These are phyloP conservation scores for Emergomyces orientalis DNA, from an alignment of 2,329 filamentous ascomycete genomes.

Conservation along the genomic window DNA sequence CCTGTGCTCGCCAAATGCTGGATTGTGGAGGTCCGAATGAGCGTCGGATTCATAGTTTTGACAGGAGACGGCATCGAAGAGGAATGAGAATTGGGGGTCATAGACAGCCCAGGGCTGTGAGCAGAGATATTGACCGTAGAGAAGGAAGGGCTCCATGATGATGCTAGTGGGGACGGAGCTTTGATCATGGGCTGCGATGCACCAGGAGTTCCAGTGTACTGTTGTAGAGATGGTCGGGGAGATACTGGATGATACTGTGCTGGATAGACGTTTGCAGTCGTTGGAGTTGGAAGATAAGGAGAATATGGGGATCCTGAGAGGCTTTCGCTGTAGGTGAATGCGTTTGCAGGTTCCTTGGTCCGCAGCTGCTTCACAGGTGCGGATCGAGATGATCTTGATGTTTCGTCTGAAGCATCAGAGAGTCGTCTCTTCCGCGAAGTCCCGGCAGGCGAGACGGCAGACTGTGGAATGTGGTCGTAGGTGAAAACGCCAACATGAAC, in stretches of 20 bases:
- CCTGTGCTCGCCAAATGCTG: conserved; percentile 39
- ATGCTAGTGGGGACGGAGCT: conserved; percentile 41
- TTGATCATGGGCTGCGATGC: conserved; percentile 38
- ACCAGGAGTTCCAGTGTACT: conserved; percentile 34
- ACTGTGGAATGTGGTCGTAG: conserved; percentile 43
- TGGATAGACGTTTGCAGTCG: conserved; percentile 32
- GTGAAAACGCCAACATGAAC: conserved; percentile 54
- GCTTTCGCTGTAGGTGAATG: conserved; percentile 45
- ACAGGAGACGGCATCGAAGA: conserved; percentile 39
- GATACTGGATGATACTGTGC: conserved; percentile 31
- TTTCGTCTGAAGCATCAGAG: conserved; percentile 42
- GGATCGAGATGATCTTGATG: conserved; percentile 42
- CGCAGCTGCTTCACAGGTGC: conserved; percentile 40
- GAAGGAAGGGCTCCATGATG: conserved; percentile 42
- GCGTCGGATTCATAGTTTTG: conserved; percentile 44
- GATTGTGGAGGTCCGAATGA: conserved; percentile 60
- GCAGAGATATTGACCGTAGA: conserved; percentile 36
- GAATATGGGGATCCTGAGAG: conserved; percentile 43
- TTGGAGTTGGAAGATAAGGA: conserved; percentile 43
- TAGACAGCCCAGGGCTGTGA: conserved; percentile 36
- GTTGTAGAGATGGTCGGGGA: conserved; percentile 33
- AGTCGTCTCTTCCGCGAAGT: conserved; percentile 49
- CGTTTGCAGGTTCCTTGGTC: conserved; percentile 41
- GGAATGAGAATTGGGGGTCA: conserved; percentile 29
- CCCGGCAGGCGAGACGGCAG: conserved; percentile 33